Base-by-base conservation (phyloP, 768 basidiomycete species). In the Rhodocollybia butyracea region DNA sequence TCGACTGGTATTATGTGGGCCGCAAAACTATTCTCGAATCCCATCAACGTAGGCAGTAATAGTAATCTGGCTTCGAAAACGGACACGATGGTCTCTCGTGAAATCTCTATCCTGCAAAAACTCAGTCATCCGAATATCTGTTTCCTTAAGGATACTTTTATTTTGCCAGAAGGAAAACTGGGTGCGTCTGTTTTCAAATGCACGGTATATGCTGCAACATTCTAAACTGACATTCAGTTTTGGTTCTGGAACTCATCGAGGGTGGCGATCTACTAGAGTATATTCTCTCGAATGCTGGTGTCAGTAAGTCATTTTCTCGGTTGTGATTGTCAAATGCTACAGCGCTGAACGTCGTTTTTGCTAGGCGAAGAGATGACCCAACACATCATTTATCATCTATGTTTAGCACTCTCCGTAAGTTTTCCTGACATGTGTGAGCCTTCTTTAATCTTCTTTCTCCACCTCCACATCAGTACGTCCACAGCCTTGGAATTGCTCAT, bases 261-360 rank as follows among this genome's bases (percentile, higher is more conserved):
- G 96, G 96, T 11, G 95, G 94, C 0, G 94, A 97, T 66, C 75
- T 98, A 12, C 76, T 95, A 19, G 91, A 93, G 57, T 84, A 82
- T 61, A 93, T 95, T 59, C 66, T 91, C 48, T 75, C 72, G 66
- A 65, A 70, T 5, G 68, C 75, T 1, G 88, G 89, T 2, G 68
- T 93, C 5, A 59, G 91, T 91, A 59, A 69, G 48, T 50, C 84
- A 63, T 41, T 13, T 21, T 38, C 24, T 34, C 41, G 32, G 34
- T 39, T n/a, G n/a, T n/a, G n/a, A 3, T 40, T 45, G 30, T 7
- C 27, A 7, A 12, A 19, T 48, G 36, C 26, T 38, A 58, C 32
- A 57, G 13, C 31, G 42, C 48, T 29, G 27, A 45, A 42, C n/a
- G 46, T 59, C 26, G n/a, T n/a, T 46, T 58, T 38, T 58, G 45